phyloP scores from a whole-genome alignment of 1,284 basidiomycete genomes.

The Cryptococcus sp. region DNA sequence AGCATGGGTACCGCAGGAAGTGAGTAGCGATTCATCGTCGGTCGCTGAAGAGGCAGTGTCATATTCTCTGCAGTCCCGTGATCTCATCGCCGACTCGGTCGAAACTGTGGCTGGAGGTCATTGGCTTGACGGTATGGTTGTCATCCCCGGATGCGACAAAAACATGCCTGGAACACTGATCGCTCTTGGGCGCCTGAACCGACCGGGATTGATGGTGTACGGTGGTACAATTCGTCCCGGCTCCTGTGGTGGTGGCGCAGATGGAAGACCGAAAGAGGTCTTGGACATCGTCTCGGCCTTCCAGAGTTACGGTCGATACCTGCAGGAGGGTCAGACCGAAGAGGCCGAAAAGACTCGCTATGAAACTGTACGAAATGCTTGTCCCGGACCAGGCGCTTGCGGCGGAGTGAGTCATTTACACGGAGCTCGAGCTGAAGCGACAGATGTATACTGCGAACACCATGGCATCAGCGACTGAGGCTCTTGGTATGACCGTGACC shows the following conservation, averaged over 20 bases:
- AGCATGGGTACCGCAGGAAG: conserved; percentile 90
- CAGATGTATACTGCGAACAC: conserved; percentile 88
- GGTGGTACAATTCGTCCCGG: conserved; percentile 92
- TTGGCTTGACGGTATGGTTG: conserved; percentile 97
- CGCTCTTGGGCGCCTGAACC: conserved; percentile 87
- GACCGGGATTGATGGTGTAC: conserved; percentile 95
- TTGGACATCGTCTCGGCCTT: conserved; percentile 94
- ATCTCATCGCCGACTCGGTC: conserved; percentile 94
- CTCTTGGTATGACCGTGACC: conserved; percentile 90
- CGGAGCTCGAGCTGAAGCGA: background rate
- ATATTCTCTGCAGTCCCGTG: conserved; percentile 91
- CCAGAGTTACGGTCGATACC: conserved; percentile 90
- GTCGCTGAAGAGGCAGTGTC: conserved; percentile 61
- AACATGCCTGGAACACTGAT: conserved; percentile 97
- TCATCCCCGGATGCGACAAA: conserved; percentile 94
- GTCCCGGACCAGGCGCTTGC: conserved; percentile 93
- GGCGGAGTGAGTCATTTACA: conserved; percentile 72
- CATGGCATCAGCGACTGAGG: conserved; percentile 90
- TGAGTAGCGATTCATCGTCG: conserved; percentile 21
- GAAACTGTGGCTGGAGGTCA: conserved; percentile 96
- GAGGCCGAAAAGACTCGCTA: conserved; percentile 79
- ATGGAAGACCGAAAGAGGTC: conserved; percentile 54
- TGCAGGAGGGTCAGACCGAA: conserved; percentile 81
- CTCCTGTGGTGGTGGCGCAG: conserved; percentile 65
- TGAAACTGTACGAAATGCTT: conserved; percentile 84